Conservation (phyloP, 2,329 filamentous ascomycete species). For the Sporothrix luriei region DNA sequence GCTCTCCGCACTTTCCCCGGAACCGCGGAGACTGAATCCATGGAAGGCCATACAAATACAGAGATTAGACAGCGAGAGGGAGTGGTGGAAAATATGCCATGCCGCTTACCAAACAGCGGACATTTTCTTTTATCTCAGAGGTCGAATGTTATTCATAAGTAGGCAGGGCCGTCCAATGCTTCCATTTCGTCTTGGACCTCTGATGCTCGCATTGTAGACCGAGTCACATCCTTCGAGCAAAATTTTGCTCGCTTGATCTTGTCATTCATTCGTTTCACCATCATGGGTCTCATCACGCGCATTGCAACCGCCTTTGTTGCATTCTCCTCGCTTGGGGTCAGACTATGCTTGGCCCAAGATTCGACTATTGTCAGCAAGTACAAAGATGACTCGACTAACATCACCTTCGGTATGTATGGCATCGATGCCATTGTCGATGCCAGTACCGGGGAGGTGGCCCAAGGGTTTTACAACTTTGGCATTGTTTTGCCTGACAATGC, state of each 20-base stretch:
- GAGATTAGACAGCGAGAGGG: not conserved
- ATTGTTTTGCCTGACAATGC: slow-evolving; percentile 57
- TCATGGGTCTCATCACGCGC: slow-evolving; percentile 28
- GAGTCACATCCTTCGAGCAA: not conserved
- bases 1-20: slow-evolving; percentile 17
- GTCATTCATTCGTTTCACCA: not conserved
- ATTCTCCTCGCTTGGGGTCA: slow-evolving; percentile 21
- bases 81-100: slow-evolving; percentile 1
- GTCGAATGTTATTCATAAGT: not conserved
- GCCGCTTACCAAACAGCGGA: not conserved
- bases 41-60: not conserved
- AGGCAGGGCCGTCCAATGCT: not conserved
- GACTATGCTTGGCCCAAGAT: slow-evolving; percentile 30
- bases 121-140: no score
- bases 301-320: slow-evolving; percentile 30
- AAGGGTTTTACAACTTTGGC: slow-evolving; percentile 48
- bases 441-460: slow-evolving; percentile 28
- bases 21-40: slow-evolving; percentile 26
- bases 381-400: slow-evolving; percentile 33
- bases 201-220: not conserved
- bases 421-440: slow-evolving; percentile 29
- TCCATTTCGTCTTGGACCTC: not conserved
- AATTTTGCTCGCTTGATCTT: not conserved
- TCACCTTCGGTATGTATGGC: slow-evolving; percentile 35
- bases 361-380: slow-evolving; percentile 25